Conservation (phyloP, 805 yeast genomes). For the Groenewaldozyma tartarivorans region DNA sequence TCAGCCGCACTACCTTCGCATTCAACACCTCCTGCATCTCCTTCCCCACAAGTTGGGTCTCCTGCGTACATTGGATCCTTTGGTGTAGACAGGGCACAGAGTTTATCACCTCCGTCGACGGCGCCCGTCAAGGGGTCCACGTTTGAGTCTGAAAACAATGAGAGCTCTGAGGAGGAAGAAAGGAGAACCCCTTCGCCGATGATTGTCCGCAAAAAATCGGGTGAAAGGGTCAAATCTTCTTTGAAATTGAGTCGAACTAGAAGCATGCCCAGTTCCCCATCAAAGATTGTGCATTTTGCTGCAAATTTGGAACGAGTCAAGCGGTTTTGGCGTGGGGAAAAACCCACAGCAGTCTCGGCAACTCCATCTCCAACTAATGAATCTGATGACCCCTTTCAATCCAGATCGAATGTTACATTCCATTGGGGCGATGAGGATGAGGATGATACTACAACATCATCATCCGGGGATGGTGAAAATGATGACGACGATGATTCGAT, state of each 20-base stretch:
- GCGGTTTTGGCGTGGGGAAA: slow-evolving; percentile 63
- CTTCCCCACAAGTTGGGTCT: too few relatives aligned
- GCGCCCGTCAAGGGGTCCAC: not conserved
- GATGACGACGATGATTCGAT: not conserved
- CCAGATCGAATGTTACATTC: slow-evolving; percentile 17
- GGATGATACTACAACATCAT: slow-evolving; percentile 22
- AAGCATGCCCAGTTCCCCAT: slow-evolving; percentile 32
- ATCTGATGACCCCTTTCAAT: slow-evolving; percentile 18
- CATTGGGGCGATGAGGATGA: slow-evolving; percentile 22
- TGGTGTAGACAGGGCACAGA: not conserved
- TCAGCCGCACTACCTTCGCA: too few relatives aligned
- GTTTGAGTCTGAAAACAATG: not conserved
- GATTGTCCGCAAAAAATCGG: slow-evolving; percentile 72
- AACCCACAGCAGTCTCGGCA: slow-evolving; percentile 69
- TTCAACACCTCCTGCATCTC: too few relatives aligned
- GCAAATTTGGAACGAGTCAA: slow-evolving; percentile 49
- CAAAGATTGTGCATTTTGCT: slow-evolving; percentile 79
- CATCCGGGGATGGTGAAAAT: slow-evolving; percentile 18
- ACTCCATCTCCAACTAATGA: slow-evolving; percentile 48
- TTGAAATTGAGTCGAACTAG: slow-evolving; percentile 37
- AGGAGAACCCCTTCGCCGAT: not conserved
- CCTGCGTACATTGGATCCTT: too few relatives aligned
- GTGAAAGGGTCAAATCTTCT: slow-evolving; percentile 75
- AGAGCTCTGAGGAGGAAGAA: not conserved
- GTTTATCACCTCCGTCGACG: slow-evolving; percentile 1